Percentiles rank a stretch among this genome's conserved stretches.
phyloP scores from a whole-genome alignment of 352 stramenopile genomes.

The Aphanomyces astaci region DNA sequence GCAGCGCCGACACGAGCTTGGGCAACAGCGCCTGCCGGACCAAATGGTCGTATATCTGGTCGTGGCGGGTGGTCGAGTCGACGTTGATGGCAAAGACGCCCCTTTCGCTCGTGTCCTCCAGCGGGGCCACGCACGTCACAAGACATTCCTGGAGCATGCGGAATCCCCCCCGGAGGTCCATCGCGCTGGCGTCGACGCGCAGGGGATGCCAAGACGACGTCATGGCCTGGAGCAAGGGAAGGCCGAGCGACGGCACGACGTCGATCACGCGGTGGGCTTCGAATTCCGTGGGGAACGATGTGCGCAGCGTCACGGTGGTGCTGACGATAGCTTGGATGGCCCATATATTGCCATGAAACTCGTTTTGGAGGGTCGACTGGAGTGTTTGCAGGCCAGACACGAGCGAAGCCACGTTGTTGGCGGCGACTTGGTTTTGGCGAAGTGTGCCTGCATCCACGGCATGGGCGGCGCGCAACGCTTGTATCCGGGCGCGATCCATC shows the following conservation, averaged over 20 bases:
- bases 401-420: slow-evolving; percentile 34
- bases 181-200: slow-evolving; percentile 20
- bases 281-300: slow-evolving; percentile 53
- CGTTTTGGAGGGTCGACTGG: slow-evolving; percentile 16
- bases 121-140: slow-evolving; percentile 2
- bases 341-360: not conserved
- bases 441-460: not conserved
- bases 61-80: slow-evolving; percentile 15
- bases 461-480: not conserved
- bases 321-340: slow-evolving; percentile 6
- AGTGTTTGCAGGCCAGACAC: slow-evolving; percentile 38
- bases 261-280: slow-evolving; percentile 66
- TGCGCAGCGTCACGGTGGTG: slow-evolving; percentile 3
- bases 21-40: not conserved
- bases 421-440: not conserved
- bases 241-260: slow-evolving; percentile 54
- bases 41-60: slow-evolving; percentile 18
- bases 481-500: slow-evolving; percentile 1
- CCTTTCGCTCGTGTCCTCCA: not conserved
- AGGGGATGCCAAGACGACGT: slow-evolving; percentile 39
- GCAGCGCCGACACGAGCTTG: not conserved
- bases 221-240: slow-evolving; percentile 47
- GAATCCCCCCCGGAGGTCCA: not conserved
- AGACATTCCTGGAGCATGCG: not conserved
- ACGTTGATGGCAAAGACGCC: slow-evolving; percentile 9